These are phyloP conservation scores for Monilinia fructigena DNA, from an alignment of 2,329 filamentous ascomycete genomes.

Conservation along the genomic window DNA sequence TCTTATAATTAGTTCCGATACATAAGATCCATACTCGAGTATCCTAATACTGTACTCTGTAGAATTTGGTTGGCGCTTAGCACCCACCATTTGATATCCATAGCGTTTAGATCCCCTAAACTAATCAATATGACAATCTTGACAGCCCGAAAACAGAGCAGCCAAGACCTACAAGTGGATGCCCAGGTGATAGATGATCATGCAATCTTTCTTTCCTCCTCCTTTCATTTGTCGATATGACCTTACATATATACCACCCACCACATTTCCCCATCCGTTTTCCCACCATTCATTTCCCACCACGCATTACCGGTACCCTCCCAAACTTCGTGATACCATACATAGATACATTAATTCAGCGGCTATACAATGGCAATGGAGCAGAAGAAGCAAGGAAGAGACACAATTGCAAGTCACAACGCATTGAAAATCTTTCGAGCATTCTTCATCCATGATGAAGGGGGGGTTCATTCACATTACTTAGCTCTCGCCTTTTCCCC, in stretches of 20 bases:
- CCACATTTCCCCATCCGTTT: too few species aligned
- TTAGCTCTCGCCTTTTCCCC: too few species aligned
- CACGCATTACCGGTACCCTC: too few species aligned
- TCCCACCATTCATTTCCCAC: not conserved
- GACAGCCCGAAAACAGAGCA: too few species aligned
- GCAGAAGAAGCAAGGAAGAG: not conserved
- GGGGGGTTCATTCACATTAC: too few species aligned
- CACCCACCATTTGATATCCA: not conserved
- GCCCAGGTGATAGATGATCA: not conserved
- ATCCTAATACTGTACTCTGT: not conserved
- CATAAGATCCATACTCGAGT: too few species aligned
- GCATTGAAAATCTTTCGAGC: too few species aligned
- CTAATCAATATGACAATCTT: not conserved
- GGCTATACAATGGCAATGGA: too few species aligned
- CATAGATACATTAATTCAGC: too few species aligned
- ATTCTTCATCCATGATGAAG: too few species aligned
- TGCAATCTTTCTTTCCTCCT: not conserved
- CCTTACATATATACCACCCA: not conserved
- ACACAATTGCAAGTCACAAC: not conserved
- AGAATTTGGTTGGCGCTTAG: not conserved
- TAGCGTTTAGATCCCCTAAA: not conserved
- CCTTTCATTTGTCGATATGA: not conserved
- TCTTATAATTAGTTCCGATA: too few species aligned
- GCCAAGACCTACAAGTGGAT: slow-evolving; percentile 15
- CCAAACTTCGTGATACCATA: too few species aligned